A percentile compares a stretch with the other conserved stretches of the same genome.
phyloP scores from a whole-genome alignment of 1,139 yeast genomes.

The Candida tetrigidarum region DNA sequence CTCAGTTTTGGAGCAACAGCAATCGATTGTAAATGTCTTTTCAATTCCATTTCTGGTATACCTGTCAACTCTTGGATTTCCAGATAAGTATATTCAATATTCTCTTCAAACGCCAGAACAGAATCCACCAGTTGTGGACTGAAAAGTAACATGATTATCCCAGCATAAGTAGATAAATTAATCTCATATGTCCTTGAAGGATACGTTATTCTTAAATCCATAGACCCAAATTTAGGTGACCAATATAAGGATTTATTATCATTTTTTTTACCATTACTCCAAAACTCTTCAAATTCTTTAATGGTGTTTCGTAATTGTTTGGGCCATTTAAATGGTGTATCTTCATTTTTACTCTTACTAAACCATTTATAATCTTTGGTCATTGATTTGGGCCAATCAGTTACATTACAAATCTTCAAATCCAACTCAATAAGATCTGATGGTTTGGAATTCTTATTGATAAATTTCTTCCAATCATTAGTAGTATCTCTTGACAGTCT shows the following conservation, averaged over 20 bases:
- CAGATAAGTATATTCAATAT: constrained; percentile 46
- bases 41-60: constrained; percentile 73
- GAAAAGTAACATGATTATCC: constrained; percentile 75
- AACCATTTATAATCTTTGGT: constrained; percentile 59
- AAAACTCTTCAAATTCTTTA: constrained; percentile 45
- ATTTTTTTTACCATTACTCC: constrained; percentile 59
- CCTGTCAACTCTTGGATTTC: constrained; percentile 70
- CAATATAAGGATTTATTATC: constrained; percentile 78
- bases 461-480: constrained; percentile 48
- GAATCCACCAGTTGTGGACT: constrained; percentile 49
- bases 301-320: constrained; percentile 41
- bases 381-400: constrained; percentile 55
- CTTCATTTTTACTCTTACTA: constrained; percentile 40
- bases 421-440: constrained; percentile 43
- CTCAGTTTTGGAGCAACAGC: constrained; percentile 86
- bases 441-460: constrained; percentile 17
- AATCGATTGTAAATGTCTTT: constrained; percentile 80
- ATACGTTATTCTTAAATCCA: constrained; percentile 68
- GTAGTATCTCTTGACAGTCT: constrained; percentile 66
- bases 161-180: constrained; percentile 81
- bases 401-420: constrained; percentile 55
- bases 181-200: constrained; percentile 76
- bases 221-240: constrained; percentile 78
- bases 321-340: constrained; percentile 53
- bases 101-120: constrained; percentile 48